phyloP scores from a whole-genome alignment of 75 land plant genomes.

The Selaginella tamariscina region DNA sequence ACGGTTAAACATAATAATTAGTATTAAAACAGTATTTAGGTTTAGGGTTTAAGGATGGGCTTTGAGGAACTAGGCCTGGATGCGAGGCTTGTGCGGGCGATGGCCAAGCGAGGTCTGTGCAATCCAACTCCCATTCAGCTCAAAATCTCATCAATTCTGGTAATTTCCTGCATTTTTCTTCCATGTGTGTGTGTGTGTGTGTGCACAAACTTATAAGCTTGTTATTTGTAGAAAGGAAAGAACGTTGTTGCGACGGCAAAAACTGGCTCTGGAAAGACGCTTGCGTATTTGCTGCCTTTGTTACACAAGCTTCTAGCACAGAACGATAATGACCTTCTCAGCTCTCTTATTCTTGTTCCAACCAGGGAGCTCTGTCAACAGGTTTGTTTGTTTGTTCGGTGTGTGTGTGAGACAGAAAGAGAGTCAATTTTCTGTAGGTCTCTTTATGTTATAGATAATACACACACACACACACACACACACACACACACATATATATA shows the following conservation, averaged over 20 bases:
- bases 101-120: slow-evolving; percentile 43
- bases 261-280: slow-evolving; percentile 93
- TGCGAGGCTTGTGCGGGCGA: slow-evolving; percentile 53
- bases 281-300: slow-evolving; percentile 78
- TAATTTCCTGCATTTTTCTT: not conserved
- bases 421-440: too few species aligned
- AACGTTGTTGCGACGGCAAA: slow-evolving; percentile 89
- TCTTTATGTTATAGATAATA: too few species aligned
- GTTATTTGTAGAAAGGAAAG: slow-evolving; percentile 55
- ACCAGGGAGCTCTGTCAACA: slow-evolving; percentile 91
- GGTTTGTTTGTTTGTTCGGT: slow-evolving; percentile 22
- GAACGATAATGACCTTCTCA: slow-evolving; percentile 25
- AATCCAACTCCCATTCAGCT: slow-evolving; percentile 71
- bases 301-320: slow-evolving; percentile 59
- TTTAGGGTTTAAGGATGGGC: too few species aligned
- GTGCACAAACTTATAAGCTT: too few species aligned
- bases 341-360: slow-evolving; percentile 74
- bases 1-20: too few species aligned
- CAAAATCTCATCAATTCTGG: slow-evolving; percentile 66
- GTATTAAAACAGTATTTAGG: too few species aligned
- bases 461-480: too few species aligned
- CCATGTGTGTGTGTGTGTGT: not conserved
- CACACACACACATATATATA: too few species aligned
- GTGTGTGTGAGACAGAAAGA: too few species aligned
- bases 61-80: slow-evolving; percentile 88